Conservation (phyloP, 257 asterid species). For the Craterostigma plantagineum region DNA sequence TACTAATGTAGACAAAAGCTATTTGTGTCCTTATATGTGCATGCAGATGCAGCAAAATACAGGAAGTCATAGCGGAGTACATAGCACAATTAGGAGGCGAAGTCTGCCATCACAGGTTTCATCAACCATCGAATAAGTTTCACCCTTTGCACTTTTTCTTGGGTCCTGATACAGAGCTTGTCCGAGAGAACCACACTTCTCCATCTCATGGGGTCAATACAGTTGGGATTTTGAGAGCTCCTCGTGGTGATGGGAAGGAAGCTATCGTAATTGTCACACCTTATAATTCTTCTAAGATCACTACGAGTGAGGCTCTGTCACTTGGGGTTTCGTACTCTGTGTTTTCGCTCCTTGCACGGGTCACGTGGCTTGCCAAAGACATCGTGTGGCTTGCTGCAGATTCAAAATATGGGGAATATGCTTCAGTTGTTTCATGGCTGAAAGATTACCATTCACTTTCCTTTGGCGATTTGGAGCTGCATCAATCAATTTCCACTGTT, state of each 20-base stretch:
- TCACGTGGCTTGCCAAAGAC: slow-evolving; percentile 94
- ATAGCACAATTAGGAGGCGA: slow-evolving; percentile 62
- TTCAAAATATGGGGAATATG: slow-evolving; percentile 66
- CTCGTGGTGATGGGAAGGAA: slow-evolving; percentile 93
- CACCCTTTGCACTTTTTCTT: slow-evolving; percentile 67
- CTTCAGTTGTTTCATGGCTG: slow-evolving; percentile 80
- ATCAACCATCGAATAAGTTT: slow-evolving; percentile 27
- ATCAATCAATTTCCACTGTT: slow-evolving; percentile 19
- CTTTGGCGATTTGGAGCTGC: slow-evolving; percentile 26
- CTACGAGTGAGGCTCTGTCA: slow-evolving; percentile 63
- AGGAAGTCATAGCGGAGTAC: slow-evolving; percentile 44
- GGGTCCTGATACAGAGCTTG: slow-evolving; percentile 39
- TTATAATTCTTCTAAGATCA: slow-evolving; percentile 47
- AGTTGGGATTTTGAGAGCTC: slow-evolving; percentile 84
- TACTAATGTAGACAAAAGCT: slow-evolving; percentile 4
- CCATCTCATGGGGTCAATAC: slow-evolving; percentile 62
- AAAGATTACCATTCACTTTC: slow-evolving; percentile 65
- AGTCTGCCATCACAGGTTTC: slow-evolving; percentile 66
- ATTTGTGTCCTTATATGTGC: too few relatives aligned
- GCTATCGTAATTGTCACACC: slow-evolving; percentile 90
- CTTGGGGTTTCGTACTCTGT: slow-evolving; percentile 73
- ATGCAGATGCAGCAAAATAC: slow-evolving; percentile 61
- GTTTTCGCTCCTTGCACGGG: slow-evolving; percentile 71
- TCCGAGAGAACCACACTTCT: slow-evolving; percentile 40
- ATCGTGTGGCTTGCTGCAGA: slow-evolving; percentile 93